Evolutionary conservation across 192 early-diverging fungal genomes (phyloP).

Genomic region (Glomus cerebriforme): DNA sequence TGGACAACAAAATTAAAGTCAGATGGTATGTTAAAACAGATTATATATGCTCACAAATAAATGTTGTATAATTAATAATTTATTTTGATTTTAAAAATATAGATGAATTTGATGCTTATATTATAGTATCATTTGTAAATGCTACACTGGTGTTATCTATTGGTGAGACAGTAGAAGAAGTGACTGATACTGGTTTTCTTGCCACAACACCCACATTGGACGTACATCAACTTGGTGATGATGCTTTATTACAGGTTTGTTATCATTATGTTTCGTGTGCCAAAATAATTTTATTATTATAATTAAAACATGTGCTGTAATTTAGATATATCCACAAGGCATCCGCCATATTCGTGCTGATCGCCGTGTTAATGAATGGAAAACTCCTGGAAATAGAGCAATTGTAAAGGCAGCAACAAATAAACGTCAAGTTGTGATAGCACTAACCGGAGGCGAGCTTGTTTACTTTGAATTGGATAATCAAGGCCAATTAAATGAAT

Average conservation of each 20-base stretch:
- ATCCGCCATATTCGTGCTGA: slow-evolving; percentile 89
- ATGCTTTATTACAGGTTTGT: slow-evolving; percentile 82
- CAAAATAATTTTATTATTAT: not conserved
- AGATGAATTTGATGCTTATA: slow-evolving; percentile 78
- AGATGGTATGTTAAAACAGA: slow-evolving; percentile 31
- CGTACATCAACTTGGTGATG: slow-evolving; percentile 82
- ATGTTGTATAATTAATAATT: not conserved
- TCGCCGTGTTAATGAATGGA: slow-evolving; percentile 93
- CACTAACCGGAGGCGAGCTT: slow-evolving; percentile 79
- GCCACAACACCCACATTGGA: slow-evolving; percentile 81
- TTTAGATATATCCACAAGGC: slow-evolving; percentile 74
- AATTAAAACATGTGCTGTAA: not conserved
- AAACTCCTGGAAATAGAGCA: slow-evolving; percentile 69
- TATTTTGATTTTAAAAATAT: slow-evolving; percentile 3
- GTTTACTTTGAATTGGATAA: slow-evolving; percentile 95
- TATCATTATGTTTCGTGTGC: not conserved
- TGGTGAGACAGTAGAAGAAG: slow-evolving; percentile 92
- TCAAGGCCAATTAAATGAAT: slow-evolving; percentile 81
- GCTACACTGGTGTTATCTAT: slow-evolving; percentile 91
- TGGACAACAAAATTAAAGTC: slow-evolving; percentile 70
- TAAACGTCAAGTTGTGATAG: slow-evolving; percentile 79
- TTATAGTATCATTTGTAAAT: slow-evolving; percentile 91
- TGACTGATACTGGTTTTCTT: slow-evolving; percentile 87
- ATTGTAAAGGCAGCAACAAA: slow-evolving; percentile 84
- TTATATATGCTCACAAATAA: not conserved